A percentile compares a stretch with the other conserved stretches of the same genome.
Conservation (phyloP, 1,139 yeast species). For the Pichia sp. region DNA sequence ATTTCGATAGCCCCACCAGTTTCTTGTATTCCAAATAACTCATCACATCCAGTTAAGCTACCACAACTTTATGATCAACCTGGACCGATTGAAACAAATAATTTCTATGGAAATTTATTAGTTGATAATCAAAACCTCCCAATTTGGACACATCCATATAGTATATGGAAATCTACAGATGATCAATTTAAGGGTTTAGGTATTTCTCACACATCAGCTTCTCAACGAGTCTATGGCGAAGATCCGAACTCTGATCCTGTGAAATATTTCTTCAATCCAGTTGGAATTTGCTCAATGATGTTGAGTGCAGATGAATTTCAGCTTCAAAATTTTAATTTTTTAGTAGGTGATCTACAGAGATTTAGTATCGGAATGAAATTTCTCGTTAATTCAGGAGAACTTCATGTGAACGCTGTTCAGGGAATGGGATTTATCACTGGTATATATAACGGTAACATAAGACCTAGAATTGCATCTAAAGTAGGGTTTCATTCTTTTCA, state of each 20-base stretch:
- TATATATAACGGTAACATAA: conserved; percentile 41
- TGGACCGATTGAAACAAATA: conserved; percentile 68
- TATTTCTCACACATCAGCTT: conserved; percentile 52
- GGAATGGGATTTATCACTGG: conserved; percentile 75
- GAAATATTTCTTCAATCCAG: conserved; percentile 31
- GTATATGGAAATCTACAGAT: conserved; percentile 54
- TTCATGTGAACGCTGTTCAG: conserved; percentile 38
- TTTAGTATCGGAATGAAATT: conserved; percentile 26
- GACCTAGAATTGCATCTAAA: conserved; percentile 51
- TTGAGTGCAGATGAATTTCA: conserved; percentile 27
- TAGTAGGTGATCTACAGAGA: conserved; percentile 27
- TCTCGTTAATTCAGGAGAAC: conserved; percentile 11
- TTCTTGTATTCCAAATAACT: conserved; percentile 36
- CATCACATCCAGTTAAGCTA: conserved; percentile 38
- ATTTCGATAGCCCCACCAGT: conserved; percentile 41
- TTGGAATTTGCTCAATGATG: conserved; percentile 29
- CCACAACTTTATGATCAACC: conserved; percentile 34
- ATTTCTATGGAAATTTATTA: conserved; percentile 74
- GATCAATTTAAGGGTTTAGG: conserved; percentile 48
- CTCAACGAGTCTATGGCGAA: conserved; percentile 63
- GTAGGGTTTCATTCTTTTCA: conserved; percentile 52
- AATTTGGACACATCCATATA: conserved; percentile 80
- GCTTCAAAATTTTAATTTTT: conserved; percentile 15
- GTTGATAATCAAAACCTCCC: conserved; percentile 58
- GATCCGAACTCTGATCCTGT: conserved; percentile 31